Evolutionary conservation across 768 basidiomycete genomes (phyloP).

Genomic region (Lentinus brumalis): DNA sequence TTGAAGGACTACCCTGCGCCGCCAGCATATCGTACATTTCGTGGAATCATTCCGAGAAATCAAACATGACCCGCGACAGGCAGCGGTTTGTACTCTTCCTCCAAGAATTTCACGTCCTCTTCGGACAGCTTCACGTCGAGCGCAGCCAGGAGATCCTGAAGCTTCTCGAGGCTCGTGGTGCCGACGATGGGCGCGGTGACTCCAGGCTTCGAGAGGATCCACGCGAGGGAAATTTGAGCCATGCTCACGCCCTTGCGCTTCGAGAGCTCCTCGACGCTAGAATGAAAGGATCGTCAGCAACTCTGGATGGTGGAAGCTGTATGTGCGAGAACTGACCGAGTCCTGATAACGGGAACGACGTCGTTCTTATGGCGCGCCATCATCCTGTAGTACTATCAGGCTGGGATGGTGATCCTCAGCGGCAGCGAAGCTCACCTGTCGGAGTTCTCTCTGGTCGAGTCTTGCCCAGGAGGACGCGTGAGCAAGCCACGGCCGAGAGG

Average conservation of each 20-base stretch:
- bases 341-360: not conserved
- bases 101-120: conserved; percentile 16
- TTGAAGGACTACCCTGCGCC: too few species aligned
- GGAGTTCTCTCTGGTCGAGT: conserved; percentile 26
- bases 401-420: too few species aligned
- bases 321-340: too few species aligned
- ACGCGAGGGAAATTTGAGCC: conserved; percentile 39
- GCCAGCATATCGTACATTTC: too few species aligned
- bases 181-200: conserved; percentile 32
- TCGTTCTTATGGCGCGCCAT: not conserved
- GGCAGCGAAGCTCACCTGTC: conserved; percentile 20
- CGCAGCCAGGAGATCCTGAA: conserved; percentile 38
- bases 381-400: not conserved
- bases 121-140: conserved; percentile 40
- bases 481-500: conserved; percentile 39
- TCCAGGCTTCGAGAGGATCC: conserved; percentile 32
- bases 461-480: conserved; percentile 26
- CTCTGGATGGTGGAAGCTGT: too few species aligned
- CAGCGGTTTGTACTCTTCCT: conserved; percentile 53
- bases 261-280: conserved; percentile 42
- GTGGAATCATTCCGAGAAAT: too few species aligned
- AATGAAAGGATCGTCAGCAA: too few species aligned
- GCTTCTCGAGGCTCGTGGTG: conserved; percentile 36
- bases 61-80: conserved; percentile 45
- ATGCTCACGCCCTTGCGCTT: conserved; percentile 39